These are phyloP conservation scores for Gracilaria domingensis DNA, from an alignment of 23 red algal species.

Conservation along the genomic window DNA sequence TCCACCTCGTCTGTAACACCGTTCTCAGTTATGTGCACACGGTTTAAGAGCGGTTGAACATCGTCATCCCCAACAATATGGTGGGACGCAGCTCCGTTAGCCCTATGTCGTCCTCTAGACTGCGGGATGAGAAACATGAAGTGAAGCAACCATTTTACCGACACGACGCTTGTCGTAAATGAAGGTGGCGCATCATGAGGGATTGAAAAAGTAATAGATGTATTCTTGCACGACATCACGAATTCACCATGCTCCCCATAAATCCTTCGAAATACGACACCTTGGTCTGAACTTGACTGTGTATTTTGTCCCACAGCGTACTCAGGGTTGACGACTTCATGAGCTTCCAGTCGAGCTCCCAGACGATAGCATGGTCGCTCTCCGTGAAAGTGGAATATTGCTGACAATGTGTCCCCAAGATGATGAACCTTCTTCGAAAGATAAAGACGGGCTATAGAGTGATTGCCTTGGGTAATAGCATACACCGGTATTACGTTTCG, in stretches of 20 bases:
- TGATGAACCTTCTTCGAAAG: constrained; percentile 75
- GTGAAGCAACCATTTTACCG: constrained; percentile 75
- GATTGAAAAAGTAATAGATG: constrained; percentile 78
- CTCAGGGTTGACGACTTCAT: constrained; percentile 58
- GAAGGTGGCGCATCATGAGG: constrained; percentile 82
- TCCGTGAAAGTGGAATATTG: constrained; percentile 76
- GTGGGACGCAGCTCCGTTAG: constrained; percentile 15
- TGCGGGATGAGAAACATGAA: constrained; percentile 80
- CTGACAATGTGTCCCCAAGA: constrained; percentile 70
- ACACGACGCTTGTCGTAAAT: constrained; percentile 75
- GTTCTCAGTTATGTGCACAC: constrained; percentile 31
- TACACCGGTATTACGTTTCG: constrained; percentile 70
- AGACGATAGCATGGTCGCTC: constrained; percentile 70
- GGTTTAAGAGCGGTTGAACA: constrained; percentile 16
- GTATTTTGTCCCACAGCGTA: constrained; percentile 47
- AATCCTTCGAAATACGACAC: constrained; percentile 78
- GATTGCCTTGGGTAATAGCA: constrained; percentile 44
- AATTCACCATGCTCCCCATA: constrained; percentile 86
- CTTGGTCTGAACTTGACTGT: constrained; percentile 1
- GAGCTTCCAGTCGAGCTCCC: constrained; percentile 59
- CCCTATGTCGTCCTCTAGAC: not conserved
- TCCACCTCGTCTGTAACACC: constrained; percentile 22
- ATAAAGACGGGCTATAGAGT: constrained; percentile 69
- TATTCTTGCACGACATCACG: constrained; percentile 63
- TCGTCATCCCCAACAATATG: not conserved